Conservation (phyloP, 345 rosid species). For the Brassica cretica region DNA sequence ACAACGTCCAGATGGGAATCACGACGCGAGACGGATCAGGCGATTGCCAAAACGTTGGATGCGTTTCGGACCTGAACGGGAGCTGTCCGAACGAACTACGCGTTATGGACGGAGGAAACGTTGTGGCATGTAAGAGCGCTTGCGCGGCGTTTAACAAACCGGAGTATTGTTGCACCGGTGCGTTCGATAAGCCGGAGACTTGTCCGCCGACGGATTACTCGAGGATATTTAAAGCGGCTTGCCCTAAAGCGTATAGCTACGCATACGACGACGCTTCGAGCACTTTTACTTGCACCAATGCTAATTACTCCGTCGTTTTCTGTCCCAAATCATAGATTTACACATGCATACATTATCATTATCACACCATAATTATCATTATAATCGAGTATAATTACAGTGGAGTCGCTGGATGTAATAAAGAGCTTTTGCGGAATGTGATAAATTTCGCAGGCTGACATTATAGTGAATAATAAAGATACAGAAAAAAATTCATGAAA, state of each 20-base stretch:
- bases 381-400: not conserved
- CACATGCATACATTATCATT: not conserved
- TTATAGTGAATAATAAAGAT: slow-evolving; percentile 1
- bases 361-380: not conserved
- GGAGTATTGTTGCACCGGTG: slow-evolving; percentile 79
- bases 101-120: slow-evolving; percentile 43
- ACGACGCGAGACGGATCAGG: slow-evolving; percentile 62
- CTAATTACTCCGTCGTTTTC: slow-evolving; percentile 70
- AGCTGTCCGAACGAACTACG: slow-evolving; percentile 64
- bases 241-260: slow-evolving; percentile 88
- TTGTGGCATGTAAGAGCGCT: slow-evolving; percentile 88
- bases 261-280: slow-evolving; percentile 90
- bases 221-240: slow-evolving; percentile 66
- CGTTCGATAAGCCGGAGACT: slow-evolving; percentile 56
- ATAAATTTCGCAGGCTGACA: not conserved
- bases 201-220: slow-evolving; percentile 74
- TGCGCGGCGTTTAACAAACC: slow-evolving; percentile 67
- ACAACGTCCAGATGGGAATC: slow-evolving; percentile 68
- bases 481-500: not conserved
- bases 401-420: not conserved
- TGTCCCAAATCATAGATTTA: slow-evolving; percentile 39
- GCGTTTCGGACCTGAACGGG: slow-evolving; percentile 62
- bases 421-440: not conserved
- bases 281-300: slow-evolving; percentile 71
- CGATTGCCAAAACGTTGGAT: slow-evolving; percentile 69